Evolutionary conservation across 2,329 filamentous ascomycete species (phyloP).

Genomic region (Ramichloridium luteum): DNA sequence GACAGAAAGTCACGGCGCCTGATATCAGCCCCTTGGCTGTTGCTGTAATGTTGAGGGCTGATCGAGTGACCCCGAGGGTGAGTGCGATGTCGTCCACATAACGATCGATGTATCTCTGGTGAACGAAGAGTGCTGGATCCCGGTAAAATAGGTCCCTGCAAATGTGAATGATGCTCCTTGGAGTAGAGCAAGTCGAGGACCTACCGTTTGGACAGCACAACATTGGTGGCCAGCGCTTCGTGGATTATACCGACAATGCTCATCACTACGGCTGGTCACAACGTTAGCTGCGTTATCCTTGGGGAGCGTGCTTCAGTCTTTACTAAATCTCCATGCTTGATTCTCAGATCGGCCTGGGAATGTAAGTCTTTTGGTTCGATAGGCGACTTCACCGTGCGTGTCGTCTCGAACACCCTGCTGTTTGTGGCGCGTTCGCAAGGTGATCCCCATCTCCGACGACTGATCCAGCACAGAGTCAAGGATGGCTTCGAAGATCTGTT

Average conservation of each 20-base stretch:
- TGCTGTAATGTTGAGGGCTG: slow-evolving; percentile 59
- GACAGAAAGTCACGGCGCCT: slow-evolving; percentile 43
- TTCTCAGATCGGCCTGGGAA: slow-evolving; percentile 44
- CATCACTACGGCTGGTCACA: slow-evolving; percentile 37
- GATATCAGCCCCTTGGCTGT: slow-evolving; percentile 59
- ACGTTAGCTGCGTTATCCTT: too few relatives aligned
- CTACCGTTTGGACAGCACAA: slow-evolving; percentile 46
- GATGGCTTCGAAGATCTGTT: slow-evolving; percentile 42
- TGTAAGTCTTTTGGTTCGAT: slow-evolving; percentile 20
- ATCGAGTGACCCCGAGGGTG: slow-evolving; percentile 52
- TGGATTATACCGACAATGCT: slow-evolving; percentile 45
- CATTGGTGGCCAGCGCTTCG: slow-evolving; percentile 36
- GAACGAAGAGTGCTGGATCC: slow-evolving; percentile 57
- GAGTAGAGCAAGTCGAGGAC: too few relatives aligned
- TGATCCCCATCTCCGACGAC: slow-evolving; percentile 36
- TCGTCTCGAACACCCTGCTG: too few relatives aligned
- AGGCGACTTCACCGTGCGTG: slow-evolving; percentile 4
- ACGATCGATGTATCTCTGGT: slow-evolving; percentile 55
- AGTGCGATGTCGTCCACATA: slow-evolving; percentile 64
- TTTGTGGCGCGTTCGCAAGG: slow-evolving; percentile 32
- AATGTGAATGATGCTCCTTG: too few relatives aligned
- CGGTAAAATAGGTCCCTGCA: slow-evolving; percentile 69
- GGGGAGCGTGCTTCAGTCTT: too few relatives aligned
- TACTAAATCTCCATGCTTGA: slow-evolving; percentile 49
- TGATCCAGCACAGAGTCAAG: slow-evolving; percentile 37